Conservation (phyloP, 2,329 filamentous ascomycete species). For the Chlorencoelia australis region DNA sequence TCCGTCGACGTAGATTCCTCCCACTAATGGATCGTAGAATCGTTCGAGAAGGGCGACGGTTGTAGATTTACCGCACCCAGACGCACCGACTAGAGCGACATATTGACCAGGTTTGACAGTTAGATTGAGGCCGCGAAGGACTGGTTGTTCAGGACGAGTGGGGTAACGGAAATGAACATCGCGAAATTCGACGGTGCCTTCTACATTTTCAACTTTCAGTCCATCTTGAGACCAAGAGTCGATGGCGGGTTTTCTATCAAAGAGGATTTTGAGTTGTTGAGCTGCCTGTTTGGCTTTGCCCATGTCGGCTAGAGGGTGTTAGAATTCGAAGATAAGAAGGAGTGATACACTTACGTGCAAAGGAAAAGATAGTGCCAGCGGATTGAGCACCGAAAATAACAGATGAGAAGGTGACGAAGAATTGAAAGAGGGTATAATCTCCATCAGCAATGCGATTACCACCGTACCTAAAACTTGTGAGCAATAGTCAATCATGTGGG, state of each 20-base stretch:
- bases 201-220: conserved; percentile 47
- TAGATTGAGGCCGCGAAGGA: conserved; percentile 75
- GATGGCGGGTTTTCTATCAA: conserved; percentile 72
- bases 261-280: conserved; percentile 67
- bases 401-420: conserved; percentile 83
- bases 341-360: conserved; percentile 45
- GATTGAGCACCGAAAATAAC: conserved; percentile 90
- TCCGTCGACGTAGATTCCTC: conserved; percentile 73
- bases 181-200: conserved; percentile 79
- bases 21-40: conserved; percentile 83
- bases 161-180: conserved; percentile 94
- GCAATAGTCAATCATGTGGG: background rate
- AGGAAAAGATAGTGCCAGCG: conserved; percentile 80
- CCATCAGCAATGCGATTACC: conserved; percentile 60
- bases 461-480: conserved; percentile 45
- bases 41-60: conserved; percentile 86
- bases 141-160: conserved; percentile 81
- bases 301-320: conserved; percentile 54
- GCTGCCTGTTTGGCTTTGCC: conserved; percentile 84
- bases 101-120: conserved; percentile 69
- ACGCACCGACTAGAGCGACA: conserved; percentile 84
- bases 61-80: conserved; percentile 88
- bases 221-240: conserved; percentile 72
- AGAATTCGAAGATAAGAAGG: conserved; percentile 2
- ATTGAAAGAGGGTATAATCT: conserved; percentile 73